A percentile compares a stretch with the other conserved stretches of the same genome.
Conservation (phyloP, 169 alveolate species). For the Plasmodium cynomolgi region DNA sequence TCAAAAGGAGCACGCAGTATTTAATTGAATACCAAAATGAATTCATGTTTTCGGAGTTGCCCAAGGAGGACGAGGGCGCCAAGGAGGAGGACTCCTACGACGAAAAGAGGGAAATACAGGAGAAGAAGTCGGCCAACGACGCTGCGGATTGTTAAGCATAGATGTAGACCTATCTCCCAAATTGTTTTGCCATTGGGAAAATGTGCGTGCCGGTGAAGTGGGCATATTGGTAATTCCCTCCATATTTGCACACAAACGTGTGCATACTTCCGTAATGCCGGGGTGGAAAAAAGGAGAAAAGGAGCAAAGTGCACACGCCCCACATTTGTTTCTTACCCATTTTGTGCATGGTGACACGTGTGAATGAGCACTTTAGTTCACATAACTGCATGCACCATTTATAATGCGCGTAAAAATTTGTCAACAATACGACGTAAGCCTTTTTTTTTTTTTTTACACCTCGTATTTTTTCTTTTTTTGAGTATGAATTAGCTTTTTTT, state of each 20-base stretch:
- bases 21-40: slow-evolving; percentile 93
- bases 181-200: not conserved
- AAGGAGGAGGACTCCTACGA: slow-evolving; percentile 48
- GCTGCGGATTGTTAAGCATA: not conserved
- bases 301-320: not conserved
- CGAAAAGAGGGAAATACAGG: slow-evolving; percentile 69
- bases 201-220: not conserved
- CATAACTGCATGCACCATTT: not conserved
- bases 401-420: slow-evolving; percentile 12
- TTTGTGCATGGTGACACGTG: not conserved
- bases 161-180: not conserved
- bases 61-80: slow-evolving; percentile 44
- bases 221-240: not conserved
- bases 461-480: slow-evolving; percentile 1
- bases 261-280: not conserved
- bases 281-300: not conserved
- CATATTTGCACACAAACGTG: not conserved
- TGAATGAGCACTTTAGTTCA: not conserved
- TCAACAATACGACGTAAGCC: slow-evolving; percentile 17
- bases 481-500: not conserved
- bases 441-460: not conserved
- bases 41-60: slow-evolving; percentile 91
- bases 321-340: not conserved
- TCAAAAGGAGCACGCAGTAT: slow-evolving; percentile 96
- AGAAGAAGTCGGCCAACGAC: slow-evolving; percentile 23